Evolutionary conservation across 208 protist genomes (phyloP).

Genomic region (Leishmania aethiopica): DNA sequence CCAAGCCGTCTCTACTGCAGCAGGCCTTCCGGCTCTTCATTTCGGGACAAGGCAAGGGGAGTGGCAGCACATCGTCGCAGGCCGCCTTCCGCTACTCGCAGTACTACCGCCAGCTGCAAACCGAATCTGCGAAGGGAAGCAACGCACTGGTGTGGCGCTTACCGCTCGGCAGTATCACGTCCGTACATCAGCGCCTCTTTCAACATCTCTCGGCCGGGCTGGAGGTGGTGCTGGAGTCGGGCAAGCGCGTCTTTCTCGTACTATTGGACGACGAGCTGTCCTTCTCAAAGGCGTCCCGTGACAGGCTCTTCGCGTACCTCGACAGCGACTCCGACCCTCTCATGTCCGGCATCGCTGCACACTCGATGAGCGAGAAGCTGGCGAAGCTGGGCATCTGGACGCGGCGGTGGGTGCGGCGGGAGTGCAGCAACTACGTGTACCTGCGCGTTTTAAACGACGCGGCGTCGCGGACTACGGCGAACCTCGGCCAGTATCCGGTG

Average conservation of each 20-base stretch:
- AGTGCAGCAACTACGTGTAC: slow-evolving; percentile 92
- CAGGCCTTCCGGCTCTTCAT: slow-evolving; percentile 52
- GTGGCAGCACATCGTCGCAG: slow-evolving; percentile 37
- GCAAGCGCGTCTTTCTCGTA: slow-evolving; percentile 59
- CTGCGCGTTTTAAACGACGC: slow-evolving; percentile 90
- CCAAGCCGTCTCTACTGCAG: slow-evolving; percentile 42
- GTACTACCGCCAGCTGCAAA: slow-evolving; percentile 75
- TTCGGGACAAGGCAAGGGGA: slow-evolving; percentile 21
- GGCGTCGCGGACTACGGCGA: slow-evolving; percentile 88
- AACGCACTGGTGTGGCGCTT: slow-evolving; percentile 64
- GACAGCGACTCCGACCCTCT: slow-evolving; percentile 32
- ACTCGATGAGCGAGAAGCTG: slow-evolving; percentile 47
- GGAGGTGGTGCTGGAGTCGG: slow-evolving; percentile 70
- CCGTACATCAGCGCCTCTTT: slow-evolving; percentile 65
- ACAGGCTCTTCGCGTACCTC: slow-evolving; percentile 38
- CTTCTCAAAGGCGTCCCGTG: slow-evolving; percentile 51
- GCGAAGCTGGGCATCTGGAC: slow-evolving; percentile 35
- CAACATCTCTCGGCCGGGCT: slow-evolving; percentile 65
- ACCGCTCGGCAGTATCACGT: slow-evolving; percentile 42
- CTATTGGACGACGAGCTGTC: slow-evolving; percentile 67
- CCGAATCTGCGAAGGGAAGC: slow-evolving; percentile 41
- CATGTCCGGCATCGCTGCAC: slow-evolving; percentile 35
- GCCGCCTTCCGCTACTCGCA: slow-evolving; percentile 71
- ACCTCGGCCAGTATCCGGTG: slow-evolving; percentile 95
- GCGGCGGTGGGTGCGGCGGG: slow-evolving; percentile 75